Evolutionary conservation across 1,284 basidiomycete species (phyloP).

Genomic region (Prillingera fragicola): DNA sequence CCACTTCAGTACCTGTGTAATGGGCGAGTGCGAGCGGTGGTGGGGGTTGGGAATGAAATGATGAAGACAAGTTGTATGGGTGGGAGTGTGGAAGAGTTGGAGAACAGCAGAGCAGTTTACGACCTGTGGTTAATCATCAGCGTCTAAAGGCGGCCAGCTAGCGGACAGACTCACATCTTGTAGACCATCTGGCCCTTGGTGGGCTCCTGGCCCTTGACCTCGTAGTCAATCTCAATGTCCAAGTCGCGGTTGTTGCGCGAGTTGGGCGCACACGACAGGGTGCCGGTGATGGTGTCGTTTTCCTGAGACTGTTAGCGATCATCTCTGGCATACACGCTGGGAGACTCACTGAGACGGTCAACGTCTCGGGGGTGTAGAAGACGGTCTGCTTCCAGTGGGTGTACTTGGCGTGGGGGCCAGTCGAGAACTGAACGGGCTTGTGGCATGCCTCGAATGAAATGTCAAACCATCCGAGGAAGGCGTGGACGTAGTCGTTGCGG

Average conservation of each 20-base stretch:
- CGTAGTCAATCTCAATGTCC: constrained; percentile 77
- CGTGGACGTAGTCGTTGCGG: constrained; percentile 92
- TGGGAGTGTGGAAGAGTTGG: neutral
- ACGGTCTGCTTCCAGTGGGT: constrained; percentile 99
- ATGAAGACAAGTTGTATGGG: constrained; percentile 2
- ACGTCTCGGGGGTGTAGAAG: constrained; percentile 80
- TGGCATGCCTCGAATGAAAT: constrained; percentile 93
- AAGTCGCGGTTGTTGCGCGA: constrained; percentile 84
- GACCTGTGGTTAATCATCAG: constrained; percentile 40
- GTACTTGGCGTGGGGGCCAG: constrained; percentile 92
- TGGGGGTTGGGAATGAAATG: neutral
- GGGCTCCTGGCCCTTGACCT: constrained; percentile 49
- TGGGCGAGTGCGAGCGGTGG: neutral
- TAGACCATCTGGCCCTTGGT: constrained; percentile 46
- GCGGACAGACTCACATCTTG: constrained; percentile 49
- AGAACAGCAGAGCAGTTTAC: constrained; percentile 17
- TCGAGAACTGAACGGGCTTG: constrained; percentile 91
- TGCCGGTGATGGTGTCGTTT: constrained; percentile 67
- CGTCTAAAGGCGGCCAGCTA: constrained; percentile 4
- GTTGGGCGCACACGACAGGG: constrained; percentile 75
- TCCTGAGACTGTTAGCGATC: constrained; percentile 38
- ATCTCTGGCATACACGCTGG: neutral
- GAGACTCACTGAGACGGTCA: constrained; percentile 50
- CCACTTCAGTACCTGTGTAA: constrained; percentile 26
- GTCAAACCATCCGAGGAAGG: constrained; percentile 99